Evolutionary conservation across 1,284 basidiomycete genomes (phyloP).

Genomic region (Papiliotrema flavescens): DNA sequence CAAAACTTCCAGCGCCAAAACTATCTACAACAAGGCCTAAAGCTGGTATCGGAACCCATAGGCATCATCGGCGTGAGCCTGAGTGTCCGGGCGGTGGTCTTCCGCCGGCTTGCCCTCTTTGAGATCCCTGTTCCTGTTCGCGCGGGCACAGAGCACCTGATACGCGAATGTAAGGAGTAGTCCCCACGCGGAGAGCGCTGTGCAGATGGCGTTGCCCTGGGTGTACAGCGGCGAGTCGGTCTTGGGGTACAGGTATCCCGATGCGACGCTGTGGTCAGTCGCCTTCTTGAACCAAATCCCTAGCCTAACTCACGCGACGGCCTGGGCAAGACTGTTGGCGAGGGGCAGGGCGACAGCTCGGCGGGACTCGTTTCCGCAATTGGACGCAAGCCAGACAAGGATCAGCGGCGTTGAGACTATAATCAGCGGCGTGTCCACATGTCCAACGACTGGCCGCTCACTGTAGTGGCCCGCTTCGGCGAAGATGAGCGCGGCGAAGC

Average conservation of each 20-base stretch:
- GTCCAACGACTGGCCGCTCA: not conserved
- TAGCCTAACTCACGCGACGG: slow-evolving; percentile 4
- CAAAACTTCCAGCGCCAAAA: no score
- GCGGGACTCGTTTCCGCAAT: slow-evolving; percentile 11
- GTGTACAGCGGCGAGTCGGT: slow-evolving; percentile 16
- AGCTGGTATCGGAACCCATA: slow-evolving; percentile 11
- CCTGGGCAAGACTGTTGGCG: slow-evolving; percentile 6
- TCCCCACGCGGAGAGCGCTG: slow-evolving; percentile 1
- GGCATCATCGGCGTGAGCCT: slow-evolving; percentile 4
- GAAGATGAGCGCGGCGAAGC: slow-evolving; percentile 12
- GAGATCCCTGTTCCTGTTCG: not conserved
- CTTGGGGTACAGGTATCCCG: slow-evolving; percentile 22
- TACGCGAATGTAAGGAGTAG: slow-evolving; percentile 6
- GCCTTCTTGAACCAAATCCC: not conserved
- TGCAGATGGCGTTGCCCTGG: slow-evolving; percentile 20
- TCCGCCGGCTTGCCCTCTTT: not conserved
- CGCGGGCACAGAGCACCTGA: not conserved
- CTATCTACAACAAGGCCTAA: not conserved
- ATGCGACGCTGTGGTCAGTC: slow-evolving; percentile 5
- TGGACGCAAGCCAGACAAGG: not conserved
- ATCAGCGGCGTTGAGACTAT: not conserved
- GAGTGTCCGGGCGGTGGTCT: slow-evolving; percentile 5
- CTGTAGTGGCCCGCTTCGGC: slow-evolving; percentile 11
- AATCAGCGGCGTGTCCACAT: not conserved
- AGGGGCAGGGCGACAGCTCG: slow-evolving; percentile 10